phyloP scores from a whole-genome alignment of 352 stramenopile genomes.

The Phytophthora pseudosyringae region DNA sequence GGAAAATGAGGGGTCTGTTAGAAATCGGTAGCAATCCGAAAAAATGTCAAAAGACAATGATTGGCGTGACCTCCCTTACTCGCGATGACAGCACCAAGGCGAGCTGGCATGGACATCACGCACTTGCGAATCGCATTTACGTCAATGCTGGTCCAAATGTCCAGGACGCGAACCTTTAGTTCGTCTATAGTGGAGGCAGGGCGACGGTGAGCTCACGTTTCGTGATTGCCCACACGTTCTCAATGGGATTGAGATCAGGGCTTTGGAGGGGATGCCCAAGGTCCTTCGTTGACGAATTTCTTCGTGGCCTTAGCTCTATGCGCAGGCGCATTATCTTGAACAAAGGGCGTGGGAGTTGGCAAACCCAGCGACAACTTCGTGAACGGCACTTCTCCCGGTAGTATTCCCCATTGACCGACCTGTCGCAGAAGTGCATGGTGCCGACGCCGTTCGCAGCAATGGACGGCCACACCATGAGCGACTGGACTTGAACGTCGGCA shows the following conservation, averaged over 20 bases:
- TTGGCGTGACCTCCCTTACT: background rate
- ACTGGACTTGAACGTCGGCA: slow-evolving; percentile 14
- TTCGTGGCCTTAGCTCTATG: slow-evolving; percentile 13
- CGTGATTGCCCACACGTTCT: slow-evolving; percentile 11
- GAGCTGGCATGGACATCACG: background rate
- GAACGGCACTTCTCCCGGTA: slow-evolving; percentile 2
- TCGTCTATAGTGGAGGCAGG: slow-evolving; percentile 2
- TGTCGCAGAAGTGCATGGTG: slow-evolving; percentile 8
- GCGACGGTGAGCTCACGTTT: background rate
- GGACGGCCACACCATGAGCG: slow-evolving; percentile 5
- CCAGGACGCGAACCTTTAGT: background rate
- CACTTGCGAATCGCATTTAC: background rate
- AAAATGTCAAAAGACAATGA: background rate
- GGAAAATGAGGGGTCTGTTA: no score
- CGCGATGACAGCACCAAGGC: background rate
- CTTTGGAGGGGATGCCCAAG: background rate
- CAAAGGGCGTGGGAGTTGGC: background rate
- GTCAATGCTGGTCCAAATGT: background rate
- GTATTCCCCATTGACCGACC: slow-evolving; percentile 5
- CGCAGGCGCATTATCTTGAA: slow-evolving; percentile 10
- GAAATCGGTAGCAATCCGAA: no score
- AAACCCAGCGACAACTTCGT: background rate
- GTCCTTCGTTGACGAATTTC: background rate
- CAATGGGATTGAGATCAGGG: slow-evolving; percentile 15
- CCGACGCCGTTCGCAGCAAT: slow-evolving; percentile 10